These are phyloP conservation scores for Metschnikowia similis DNA, from an alignment of 805 yeast species.

Conservation along the genomic window DNA sequence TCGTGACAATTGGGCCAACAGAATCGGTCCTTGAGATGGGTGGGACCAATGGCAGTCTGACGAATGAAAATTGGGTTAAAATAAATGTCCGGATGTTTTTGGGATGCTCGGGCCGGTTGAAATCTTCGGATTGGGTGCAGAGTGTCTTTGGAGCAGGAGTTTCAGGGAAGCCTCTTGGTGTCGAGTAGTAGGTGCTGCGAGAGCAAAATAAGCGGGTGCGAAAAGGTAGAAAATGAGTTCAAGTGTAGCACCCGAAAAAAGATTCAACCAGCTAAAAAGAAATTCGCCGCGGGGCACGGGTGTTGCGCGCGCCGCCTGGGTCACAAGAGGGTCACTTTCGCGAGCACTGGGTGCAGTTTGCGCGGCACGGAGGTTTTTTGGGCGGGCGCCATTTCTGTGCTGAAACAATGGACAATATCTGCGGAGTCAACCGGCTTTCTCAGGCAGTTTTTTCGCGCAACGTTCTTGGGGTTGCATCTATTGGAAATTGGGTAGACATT, in stretches of 20 bases:
- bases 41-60: too few relatives aligned
- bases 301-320: not conserved
- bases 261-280: conserved; percentile 1
- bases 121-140: not conserved
- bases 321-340: not conserved
- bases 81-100: too few relatives aligned
- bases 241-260: not conserved
- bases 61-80: too few relatives aligned
- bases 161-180: not conserved
- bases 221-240: not conserved
- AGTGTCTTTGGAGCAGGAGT: not conserved
- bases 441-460: too few relatives aligned
- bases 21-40: not conserved
- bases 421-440: too few relatives aligned
- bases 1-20: not conserved
- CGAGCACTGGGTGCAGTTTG: not conserved
- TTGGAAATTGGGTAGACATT: too few relatives aligned
- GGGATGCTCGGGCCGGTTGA: not conserved
- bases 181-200: not conserved
- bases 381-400: too few relatives aligned
- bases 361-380: not conserved
- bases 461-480: too few relatives aligned
- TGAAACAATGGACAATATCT: too few relatives aligned
- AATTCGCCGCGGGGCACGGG: conserved; percentile 1
- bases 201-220: conserved; percentile 4